phyloP scores from a whole-genome alignment of 192 early-diverging fungal genomes.

The Rhizoclosmatium sp. region DNA sequence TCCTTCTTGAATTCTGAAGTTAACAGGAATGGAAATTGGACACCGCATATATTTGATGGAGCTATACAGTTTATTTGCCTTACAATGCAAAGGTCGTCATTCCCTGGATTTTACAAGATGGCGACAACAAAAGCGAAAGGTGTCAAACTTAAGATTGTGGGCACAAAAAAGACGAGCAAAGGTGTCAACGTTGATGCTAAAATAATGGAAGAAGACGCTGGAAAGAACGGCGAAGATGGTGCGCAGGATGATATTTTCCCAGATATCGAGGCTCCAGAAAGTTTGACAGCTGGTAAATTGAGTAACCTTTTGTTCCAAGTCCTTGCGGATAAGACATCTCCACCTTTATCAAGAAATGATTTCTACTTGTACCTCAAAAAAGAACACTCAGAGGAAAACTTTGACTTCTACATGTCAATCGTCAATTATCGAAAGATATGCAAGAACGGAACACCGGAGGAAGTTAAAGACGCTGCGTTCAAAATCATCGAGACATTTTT shows the following conservation, averaged over 20 bases:
- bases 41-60: constrained; percentile 25
- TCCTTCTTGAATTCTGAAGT: constrained; percentile 29
- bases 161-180: constrained; percentile 35
- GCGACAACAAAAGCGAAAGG: constrained; percentile 35
- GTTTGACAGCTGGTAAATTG: constrained; percentile 1
- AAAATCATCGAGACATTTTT: constrained; percentile 43
- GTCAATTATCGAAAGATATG: constrained; percentile 31
- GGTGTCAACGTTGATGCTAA: constrained; percentile 4
- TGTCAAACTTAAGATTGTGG: constrained; percentile 33
- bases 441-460: not conserved
- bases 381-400: constrained; percentile 32
- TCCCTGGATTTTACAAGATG: constrained; percentile 25
- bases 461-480: constrained; percentile 10
- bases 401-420: constrained; percentile 35
- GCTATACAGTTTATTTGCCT: constrained; percentile 9
- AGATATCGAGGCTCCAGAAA: not conserved
- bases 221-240: not conserved
- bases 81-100: constrained; percentile 16
- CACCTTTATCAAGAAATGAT: constrained; percentile 26
- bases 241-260: not conserved
- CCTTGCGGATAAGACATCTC: constrained; percentile 16
- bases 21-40: constrained; percentile 31
- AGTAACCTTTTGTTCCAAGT: constrained; percentile 34
- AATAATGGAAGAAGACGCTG: not conserved
- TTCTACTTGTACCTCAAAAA: constrained; percentile 28